Evolutionary conservation across 306 rosid species (phyloP), one percentile per base, ranked within the genome.

Genomic region (Lathyrus sativus): DNA sequence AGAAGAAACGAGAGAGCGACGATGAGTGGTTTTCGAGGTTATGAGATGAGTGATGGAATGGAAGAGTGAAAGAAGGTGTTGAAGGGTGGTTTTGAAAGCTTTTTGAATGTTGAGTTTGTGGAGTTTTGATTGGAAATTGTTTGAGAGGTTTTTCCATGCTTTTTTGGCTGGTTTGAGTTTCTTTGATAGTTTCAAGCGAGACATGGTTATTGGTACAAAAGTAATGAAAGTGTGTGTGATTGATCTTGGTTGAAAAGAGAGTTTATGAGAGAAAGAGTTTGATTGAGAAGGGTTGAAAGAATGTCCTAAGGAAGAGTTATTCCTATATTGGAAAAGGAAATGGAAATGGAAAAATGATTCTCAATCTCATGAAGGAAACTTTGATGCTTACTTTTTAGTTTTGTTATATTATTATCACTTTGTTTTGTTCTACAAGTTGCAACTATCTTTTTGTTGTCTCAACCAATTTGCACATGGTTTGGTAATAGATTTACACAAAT

Each of bases 111-210:
- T 72, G 73, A 86, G 84, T 41, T 77, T 80, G 69, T 78, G 75
- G 66, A 86, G 6, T 68, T 80, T 85, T 43, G 80, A 62, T 76
- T 65, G 72, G 24, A 81, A 1, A 37, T 55, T 56, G 59, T 49
- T 61, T 31, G 80, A 67, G 68, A 86, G 65, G 80, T 66, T 78
- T 75, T 75, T 88, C 92, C 89, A 91, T 14, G 88, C 83, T 62
- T 71, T 88, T 74, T 74, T 88, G 39, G 85, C 81, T 6, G 77
- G 84, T 55, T 70, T 74, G 45, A 83, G 85, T 80, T 88, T 88
- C 83, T 78, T 86, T 51, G 62, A 51, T 57, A 83, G 55, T 65
- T 7, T 62, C 76, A 58, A 31, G 2, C 83, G 76, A 41, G 90
- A 65, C 87, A 88, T 80, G 58, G 10, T 51, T 9, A 13, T 56